phyloP scores from a whole-genome alignment of 169 alveolate species.

The Cardiosporidium cionae region DNA sequence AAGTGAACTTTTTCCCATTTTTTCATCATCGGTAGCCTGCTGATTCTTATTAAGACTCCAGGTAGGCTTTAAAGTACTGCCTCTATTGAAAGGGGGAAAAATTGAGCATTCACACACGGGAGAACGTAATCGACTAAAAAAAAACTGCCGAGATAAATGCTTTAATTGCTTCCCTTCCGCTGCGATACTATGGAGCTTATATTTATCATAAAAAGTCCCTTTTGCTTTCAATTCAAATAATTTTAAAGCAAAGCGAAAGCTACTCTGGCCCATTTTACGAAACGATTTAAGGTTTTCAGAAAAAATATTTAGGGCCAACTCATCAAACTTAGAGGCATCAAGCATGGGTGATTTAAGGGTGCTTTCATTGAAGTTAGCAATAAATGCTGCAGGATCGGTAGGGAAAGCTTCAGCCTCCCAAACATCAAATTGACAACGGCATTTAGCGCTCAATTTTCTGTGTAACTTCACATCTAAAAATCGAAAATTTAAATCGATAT shows the following conservation, averaged over 20 bases:
- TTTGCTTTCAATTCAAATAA: conserved; percentile 35
- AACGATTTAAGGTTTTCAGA: neutral
- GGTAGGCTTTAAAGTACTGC: neutral
- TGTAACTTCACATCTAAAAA: conserved; percentile 10
- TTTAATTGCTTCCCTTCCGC: conserved; percentile 46
- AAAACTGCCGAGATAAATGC: conserved; percentile 35
- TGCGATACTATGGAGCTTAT: conserved; percentile 42
- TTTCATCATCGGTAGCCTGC: neutral
- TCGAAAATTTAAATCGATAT: conserved; percentile 12
- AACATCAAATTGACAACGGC: conserved; percentile 37
- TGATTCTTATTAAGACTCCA: neutral
- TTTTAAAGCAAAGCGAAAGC: conserved; percentile 39
- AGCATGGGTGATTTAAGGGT: no score
- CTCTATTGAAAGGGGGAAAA: no score
- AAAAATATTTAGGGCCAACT: neutral
- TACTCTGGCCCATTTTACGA: neutral
- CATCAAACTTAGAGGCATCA: no score
- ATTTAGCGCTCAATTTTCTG: conserved; percentile 23
- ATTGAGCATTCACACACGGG: neutral
- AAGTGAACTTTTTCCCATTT: no score
- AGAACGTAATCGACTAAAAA: neutral
- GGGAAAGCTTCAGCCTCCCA: conserved; percentile 36
- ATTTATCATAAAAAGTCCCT: conserved; percentile 31
- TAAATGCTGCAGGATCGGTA: neutral
- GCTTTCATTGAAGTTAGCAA: neutral